Conservation (phyloP, 169 alveolate genomes). For the Plasmodium gallinaceum region DNA sequence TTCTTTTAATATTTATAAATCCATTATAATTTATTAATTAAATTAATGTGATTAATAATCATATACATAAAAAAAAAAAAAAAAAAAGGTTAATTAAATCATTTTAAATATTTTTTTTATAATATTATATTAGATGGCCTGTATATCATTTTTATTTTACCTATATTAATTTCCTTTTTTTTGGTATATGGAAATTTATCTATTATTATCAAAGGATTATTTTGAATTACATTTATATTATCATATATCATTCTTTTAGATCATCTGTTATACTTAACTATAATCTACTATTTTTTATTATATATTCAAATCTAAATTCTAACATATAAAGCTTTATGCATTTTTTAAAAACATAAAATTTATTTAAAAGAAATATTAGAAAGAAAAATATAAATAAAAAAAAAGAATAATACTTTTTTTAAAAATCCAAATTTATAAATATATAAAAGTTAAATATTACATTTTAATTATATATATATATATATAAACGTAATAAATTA, state of each 20-base stretch:
- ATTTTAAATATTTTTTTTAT: neutral
- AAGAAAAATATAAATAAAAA: too few species aligned
- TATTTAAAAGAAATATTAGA: too few species aligned
- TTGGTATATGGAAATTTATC: slow-evolving; percentile 74
- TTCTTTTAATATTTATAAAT: too few species aligned
- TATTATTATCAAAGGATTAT: slow-evolving; percentile 56
- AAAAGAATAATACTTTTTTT: too few species aligned
- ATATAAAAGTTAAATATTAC: too few species aligned
- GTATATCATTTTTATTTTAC: slow-evolving; percentile 14
- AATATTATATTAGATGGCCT: too few species aligned
- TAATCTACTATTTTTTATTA: neutral
- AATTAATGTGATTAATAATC: neutral
- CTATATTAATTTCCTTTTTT: slow-evolving; percentile 15
- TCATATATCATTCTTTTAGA: slow-evolving; percentile 44
- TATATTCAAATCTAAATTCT: neutral
- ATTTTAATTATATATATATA: too few species aligned
- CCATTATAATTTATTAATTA: neutral
- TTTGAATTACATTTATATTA: slow-evolving; percentile 54
- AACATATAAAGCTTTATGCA: too few species aligned
- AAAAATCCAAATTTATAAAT: too few species aligned
- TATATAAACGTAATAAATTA: too few species aligned
- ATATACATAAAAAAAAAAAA: neutral
- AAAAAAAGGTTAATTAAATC: neutral
- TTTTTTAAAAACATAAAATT: too few species aligned
- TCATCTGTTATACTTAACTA: neutral